Evolutionary conservation across 257 asterid species (phyloP).

Genomic region (Capsicum rhomboideum): DNA sequence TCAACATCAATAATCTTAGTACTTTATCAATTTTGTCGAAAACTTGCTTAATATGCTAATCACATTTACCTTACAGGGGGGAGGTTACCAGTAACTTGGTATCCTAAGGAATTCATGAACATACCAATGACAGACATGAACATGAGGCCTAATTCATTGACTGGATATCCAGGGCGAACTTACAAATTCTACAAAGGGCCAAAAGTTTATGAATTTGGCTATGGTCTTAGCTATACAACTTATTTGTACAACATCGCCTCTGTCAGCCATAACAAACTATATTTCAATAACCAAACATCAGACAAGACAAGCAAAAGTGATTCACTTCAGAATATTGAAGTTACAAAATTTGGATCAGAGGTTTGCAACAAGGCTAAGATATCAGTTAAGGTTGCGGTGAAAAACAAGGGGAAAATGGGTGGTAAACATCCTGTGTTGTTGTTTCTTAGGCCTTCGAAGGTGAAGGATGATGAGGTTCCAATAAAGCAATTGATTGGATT

Average conservation of each 20-base stretch:
- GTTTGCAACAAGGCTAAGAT: conserved; percentile 23
- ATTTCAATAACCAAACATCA: background rate
- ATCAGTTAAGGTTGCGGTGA: conserved; percentile 29
- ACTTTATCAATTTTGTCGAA: background rate
- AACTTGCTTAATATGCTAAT: background rate
- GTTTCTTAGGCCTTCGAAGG: conserved; percentile 18
- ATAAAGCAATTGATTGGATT: conserved; percentile 45
- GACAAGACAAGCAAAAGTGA: background rate
- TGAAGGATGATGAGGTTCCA: conserved; percentile 19
- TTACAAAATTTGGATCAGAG: conserved; percentile 20
- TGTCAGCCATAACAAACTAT: conserved; percentile 18
- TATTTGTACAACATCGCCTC: conserved; percentile 34
- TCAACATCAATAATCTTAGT: background rate
- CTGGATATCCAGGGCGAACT: conserved; percentile 68
- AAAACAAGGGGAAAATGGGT: conserved; percentile 27
- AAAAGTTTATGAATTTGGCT: conserved; percentile 52
- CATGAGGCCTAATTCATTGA: conserved; percentile 52
- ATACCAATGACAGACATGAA: conserved; percentile 75
- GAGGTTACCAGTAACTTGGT: conserved; percentile 64
- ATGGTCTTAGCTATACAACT: conserved; percentile 64
- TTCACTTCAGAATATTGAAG: conserved; percentile 9
- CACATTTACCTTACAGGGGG: conserved; percentile 38
- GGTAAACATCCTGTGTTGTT: conserved; percentile 50
- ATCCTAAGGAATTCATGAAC: conserved; percentile 43
- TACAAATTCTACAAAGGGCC: conserved; percentile 60